These are phyloP conservation scores for Artemisia annua DNA, from an alignment of 129 eudicot genomes.

Conservation along the genomic window DNA sequence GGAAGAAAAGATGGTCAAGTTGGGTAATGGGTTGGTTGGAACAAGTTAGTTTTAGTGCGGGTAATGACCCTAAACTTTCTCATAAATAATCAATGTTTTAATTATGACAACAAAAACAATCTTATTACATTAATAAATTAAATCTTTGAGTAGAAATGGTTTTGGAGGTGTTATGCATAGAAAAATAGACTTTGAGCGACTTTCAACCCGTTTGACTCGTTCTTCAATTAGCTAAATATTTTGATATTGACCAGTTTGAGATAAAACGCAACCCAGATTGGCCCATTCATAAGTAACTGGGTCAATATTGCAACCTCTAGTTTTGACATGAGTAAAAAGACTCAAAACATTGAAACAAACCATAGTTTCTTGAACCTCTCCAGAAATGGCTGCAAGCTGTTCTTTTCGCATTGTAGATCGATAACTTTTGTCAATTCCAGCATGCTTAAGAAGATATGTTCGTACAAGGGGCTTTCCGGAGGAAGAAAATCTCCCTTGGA, in stretches of 20 bases:
- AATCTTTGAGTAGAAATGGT: no score
- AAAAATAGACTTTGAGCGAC: no score
- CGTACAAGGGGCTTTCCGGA: constrained; percentile 63
- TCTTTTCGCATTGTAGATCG: constrained; percentile 53
- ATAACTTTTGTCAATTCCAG: constrained; percentile 54
- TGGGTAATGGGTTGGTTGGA: not conserved
- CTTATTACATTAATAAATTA: no score
- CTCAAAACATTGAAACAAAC: constrained; percentile 22
- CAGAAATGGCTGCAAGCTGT: constrained; percentile 38
- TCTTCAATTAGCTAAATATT: no score
- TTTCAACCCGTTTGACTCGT: no score
- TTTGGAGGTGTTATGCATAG: no score
- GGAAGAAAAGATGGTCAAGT: not conserved
- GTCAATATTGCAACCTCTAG: not conserved
- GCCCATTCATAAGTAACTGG: not conserved
- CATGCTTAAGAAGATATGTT: constrained; percentile 60
- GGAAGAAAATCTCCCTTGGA: constrained; percentile 72
- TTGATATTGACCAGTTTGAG: not conserved
- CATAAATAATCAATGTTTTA: no score
- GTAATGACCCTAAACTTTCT: not conserved
- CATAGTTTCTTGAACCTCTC: constrained; percentile 45
- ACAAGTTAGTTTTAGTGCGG: not conserved
- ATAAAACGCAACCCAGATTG: not conserved
- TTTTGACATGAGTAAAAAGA: constrained; percentile 7
- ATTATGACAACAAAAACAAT: no score